These are phyloP conservation scores for Schizophyllum commune DNA, from an alignment of 1,284 basidiomycete species.

Conservation along the genomic window DNA sequence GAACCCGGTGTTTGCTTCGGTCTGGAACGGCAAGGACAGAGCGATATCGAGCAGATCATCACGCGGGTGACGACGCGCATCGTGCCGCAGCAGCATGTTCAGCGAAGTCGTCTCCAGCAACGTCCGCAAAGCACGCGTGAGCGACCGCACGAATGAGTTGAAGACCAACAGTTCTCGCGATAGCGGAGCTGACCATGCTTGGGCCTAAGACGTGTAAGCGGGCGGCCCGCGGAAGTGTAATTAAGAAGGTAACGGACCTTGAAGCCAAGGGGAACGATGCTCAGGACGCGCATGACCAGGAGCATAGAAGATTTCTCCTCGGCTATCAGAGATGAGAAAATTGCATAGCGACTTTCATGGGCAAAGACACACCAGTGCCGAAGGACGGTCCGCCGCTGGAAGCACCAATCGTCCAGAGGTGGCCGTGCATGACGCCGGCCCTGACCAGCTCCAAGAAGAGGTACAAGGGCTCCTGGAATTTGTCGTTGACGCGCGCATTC, in stretches of 20 bases:
- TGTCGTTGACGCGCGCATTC: slow-evolving; percentile 84
- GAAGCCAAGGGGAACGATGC: slow-evolving; percentile 89
- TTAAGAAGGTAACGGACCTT: slow-evolving; percentile 49
- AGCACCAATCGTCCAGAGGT: slow-evolving; percentile 80
- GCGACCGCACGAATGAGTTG: slow-evolving; percentile 91
- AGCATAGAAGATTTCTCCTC: slow-evolving; percentile 90
- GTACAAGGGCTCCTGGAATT: slow-evolving; percentile 96
- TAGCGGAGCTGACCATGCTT: slow-evolving; percentile 90
- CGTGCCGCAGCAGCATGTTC: slow-evolving; percentile 86
- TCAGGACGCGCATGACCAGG: slow-evolving; percentile 92
- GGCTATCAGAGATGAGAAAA: slow-evolving; percentile 33
- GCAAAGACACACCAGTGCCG: slow-evolving; percentile 55
- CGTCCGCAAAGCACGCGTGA: slow-evolving; percentile 85
- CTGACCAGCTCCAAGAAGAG: slow-evolving; percentile 89
- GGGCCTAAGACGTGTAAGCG: slow-evolving; percentile 36
- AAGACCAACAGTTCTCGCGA: slow-evolving; percentile 96
- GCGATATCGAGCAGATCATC: slow-evolving; percentile 93
- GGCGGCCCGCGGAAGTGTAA: neutral
- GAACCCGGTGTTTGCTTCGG: slow-evolving; percentile 96
- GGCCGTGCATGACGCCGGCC: slow-evolving; percentile 92
- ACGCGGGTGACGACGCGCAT: slow-evolving; percentile 69
- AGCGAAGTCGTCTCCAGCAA: slow-evolving; percentile 87
- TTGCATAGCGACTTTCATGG: neutral
- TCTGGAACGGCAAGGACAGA: slow-evolving; percentile 88
- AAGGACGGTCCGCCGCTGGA: slow-evolving; percentile 95